Evolutionary conservation across 116 monocot species (phyloP).

Genomic region (Papilionanthe hybrid): DNA sequence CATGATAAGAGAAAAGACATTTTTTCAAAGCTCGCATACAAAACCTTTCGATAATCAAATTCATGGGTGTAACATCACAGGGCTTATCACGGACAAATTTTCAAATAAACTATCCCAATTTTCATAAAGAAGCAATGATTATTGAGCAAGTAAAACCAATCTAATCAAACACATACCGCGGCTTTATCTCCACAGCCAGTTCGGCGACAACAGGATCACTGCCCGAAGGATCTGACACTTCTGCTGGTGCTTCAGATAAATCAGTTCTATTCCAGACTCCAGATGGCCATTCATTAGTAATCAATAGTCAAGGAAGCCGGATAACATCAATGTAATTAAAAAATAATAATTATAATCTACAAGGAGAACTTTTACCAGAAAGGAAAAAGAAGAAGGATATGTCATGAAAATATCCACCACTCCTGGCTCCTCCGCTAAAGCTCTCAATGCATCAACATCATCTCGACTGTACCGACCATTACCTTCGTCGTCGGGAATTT

Average conservation of each 20-base stretch:
- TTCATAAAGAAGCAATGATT: not conserved
- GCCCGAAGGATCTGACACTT: slow-evolving; percentile 44
- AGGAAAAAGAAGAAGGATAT: slow-evolving; percentile 51
- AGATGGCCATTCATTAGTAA: slow-evolving; percentile 95
- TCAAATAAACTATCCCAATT: no score
- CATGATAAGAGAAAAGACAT: no score
- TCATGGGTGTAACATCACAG: no score
- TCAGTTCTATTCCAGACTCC: slow-evolving; percentile 59
- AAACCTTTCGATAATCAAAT: no score
- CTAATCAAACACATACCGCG: slow-evolving; percentile 42
- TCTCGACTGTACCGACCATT: slow-evolving; percentile 59
- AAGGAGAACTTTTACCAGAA: not conserved
- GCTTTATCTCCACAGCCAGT: slow-evolving; percentile 75
- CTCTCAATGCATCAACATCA: slow-evolving; percentile 81
- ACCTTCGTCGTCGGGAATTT: slow-evolving; percentile 19
- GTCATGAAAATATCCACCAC: slow-evolving; percentile 78
- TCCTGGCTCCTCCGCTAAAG: slow-evolving; percentile 63
- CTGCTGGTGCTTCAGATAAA: slow-evolving; percentile 35
- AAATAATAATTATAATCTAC: not conserved
- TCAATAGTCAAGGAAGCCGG: slow-evolving; percentile 28
- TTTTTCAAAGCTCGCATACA: no score
- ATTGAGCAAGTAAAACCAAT: not conserved
- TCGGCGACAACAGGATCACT: slow-evolving; percentile 61
- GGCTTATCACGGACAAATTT: no score
- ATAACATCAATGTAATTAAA: not conserved